Conservation (phyloP, 768 basidiomycete species). For the Amanita subjunquillea region DNA sequence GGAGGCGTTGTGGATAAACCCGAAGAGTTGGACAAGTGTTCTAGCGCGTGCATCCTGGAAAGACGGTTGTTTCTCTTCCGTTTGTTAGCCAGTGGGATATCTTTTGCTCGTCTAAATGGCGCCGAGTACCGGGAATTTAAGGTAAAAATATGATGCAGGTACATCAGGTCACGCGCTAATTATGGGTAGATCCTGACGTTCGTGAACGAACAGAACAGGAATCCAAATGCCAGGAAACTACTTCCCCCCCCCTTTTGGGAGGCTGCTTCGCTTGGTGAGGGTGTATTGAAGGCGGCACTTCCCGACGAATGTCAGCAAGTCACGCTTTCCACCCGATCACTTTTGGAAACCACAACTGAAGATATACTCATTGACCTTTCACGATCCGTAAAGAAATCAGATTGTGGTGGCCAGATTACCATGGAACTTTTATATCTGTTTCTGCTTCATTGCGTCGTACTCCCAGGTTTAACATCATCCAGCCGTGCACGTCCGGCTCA, state of each 20-base stretch:
- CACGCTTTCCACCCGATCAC: background rate
- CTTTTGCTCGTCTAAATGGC: conserved; percentile 41
- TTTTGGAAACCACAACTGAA: background rate
- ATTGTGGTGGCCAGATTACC: conserved; percentile 6
- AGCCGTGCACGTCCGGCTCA: conserved; percentile 27
- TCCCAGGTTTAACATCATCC: conserved; percentile 22
- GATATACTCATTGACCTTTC: background rate
- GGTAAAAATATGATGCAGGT: conserved; percentile 19
- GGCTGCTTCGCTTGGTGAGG: background rate
- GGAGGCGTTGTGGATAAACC: conserved; percentile 24
- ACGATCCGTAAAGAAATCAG: background rate
- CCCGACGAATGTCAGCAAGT: background rate
- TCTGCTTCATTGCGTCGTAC: conserved; percentile 14
- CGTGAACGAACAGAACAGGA: conserved; percentile 29
- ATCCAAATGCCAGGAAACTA: background rate
- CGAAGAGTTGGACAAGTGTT: conserved; percentile 3
- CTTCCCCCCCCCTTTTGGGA: conserved; percentile 7
- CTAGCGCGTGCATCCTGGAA: conserved; percentile 21
- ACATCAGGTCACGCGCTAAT: background rate
- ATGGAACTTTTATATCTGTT: conserved; percentile 12
- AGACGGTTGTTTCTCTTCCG: conserved; percentile 42
- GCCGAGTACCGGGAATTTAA: conserved; percentile 56
- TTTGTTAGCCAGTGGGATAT: conserved; percentile 36
- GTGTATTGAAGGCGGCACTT: background rate
- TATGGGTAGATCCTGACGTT: conserved; percentile 46